Evolutionary conservation across 345 rosid genomes (phyloP).

Genomic region (Theobroma cacao): DNA sequence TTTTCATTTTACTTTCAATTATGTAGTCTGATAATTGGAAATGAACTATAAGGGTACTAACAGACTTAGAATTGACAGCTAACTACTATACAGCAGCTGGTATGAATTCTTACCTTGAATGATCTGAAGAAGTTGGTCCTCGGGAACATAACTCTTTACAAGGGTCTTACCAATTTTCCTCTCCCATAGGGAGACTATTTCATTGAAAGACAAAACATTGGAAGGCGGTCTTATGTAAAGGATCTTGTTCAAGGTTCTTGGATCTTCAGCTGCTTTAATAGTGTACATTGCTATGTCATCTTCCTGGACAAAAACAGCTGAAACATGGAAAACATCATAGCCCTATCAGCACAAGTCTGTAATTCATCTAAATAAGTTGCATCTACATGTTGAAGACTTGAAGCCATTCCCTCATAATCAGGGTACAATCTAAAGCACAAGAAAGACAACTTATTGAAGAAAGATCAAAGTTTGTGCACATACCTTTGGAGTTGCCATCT

Average conservation of each 20-base stretch:
- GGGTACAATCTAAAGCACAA: neutral
- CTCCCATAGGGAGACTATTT: slow-evolving; percentile 66
- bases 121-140: slow-evolving; percentile 52
- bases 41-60: neutral
- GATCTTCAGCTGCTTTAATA: slow-evolving; percentile 55
- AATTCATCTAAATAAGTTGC: neutral
- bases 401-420: neutral
- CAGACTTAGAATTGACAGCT: too few species aligned
- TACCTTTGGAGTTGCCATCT: slow-evolving; percentile 66
- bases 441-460: neutral
- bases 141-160: slow-evolving; percentile 48
- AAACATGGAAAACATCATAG: neutral
- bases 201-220: slow-evolving; percentile 55
- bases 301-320: slow-evolving; percentile 50
- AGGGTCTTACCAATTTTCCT: slow-evolving; percentile 61
- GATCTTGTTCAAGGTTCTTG: slow-evolving; percentile 58
- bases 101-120: slow-evolving; percentile 32
- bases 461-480: neutral
- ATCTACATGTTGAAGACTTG: neutral
- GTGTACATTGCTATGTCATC: slow-evolving; percentile 53
- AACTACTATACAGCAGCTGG: neutral
- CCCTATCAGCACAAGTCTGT: neutral
- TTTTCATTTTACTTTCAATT: neutral
- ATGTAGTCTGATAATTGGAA: neutral
- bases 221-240: slow-evolving; percentile 50